Conservation (phyloP, 2,329 filamentous ascomycete genomes). For the Pseudopyricularia cyperi region DNA sequence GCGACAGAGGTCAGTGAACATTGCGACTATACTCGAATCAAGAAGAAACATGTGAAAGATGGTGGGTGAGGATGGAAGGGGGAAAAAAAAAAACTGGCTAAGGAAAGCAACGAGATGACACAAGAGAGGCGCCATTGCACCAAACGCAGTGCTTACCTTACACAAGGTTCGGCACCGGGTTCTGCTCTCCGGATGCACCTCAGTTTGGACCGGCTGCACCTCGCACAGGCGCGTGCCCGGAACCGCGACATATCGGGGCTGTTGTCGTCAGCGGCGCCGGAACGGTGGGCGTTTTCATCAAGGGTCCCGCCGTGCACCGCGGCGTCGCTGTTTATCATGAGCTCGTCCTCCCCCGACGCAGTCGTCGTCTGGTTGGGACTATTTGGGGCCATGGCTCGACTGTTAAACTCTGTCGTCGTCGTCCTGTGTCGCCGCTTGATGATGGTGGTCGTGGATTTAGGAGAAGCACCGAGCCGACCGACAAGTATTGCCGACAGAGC, state of each 20-base stretch:
- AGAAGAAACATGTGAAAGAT: background rate
- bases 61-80: background rate
- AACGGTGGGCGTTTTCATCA: background rate
- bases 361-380: background rate
- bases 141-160: no score
- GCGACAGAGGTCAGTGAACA: constrained; percentile 1
- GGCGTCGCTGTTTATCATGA: background rate
- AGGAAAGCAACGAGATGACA: background rate
- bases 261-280: background rate
- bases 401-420: background rate
- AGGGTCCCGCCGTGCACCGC: background rate
- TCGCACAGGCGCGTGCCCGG: constrained; percentile 16
- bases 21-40: background rate
- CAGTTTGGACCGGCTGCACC: constrained; percentile 14
- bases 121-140: no score
- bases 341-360: background rate
- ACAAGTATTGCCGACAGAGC: background rate
- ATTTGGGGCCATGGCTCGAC: background rate
- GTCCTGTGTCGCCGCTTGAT: no score
- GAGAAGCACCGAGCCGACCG: background rate
- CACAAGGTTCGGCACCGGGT: constrained; percentile 10
- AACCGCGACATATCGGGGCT: constrained; percentile 4
- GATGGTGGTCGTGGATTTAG: background rate
- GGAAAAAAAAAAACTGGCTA: background rate
- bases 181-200: constrained; percentile 11